phyloP scores from a whole-genome alignment of 2,329 filamentous ascomycete genomes.

The Colletotrichum filicis region DNA sequence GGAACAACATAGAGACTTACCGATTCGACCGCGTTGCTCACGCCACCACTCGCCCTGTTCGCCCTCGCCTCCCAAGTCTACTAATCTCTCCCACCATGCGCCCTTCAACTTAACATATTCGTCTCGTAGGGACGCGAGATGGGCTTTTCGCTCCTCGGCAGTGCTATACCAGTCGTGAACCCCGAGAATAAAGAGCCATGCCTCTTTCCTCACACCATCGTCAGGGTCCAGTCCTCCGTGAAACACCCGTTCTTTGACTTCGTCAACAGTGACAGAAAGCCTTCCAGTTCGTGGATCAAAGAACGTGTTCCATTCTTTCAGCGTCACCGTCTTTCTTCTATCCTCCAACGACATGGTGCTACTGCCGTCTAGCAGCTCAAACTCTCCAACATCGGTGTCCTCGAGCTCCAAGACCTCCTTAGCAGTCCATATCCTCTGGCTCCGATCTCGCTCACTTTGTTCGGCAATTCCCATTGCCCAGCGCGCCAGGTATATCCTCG shows the following conservation, averaged over 20 bases:
- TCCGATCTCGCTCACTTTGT: conserved; percentile 89
- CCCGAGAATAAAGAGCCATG: conserved; percentile 93
- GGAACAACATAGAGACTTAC: conserved; percentile 63
- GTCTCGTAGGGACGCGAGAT: conserved; percentile 87
- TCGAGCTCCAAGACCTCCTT: conserved; percentile 93
- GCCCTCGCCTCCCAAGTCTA: conserved; percentile 81
- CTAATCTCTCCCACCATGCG: conserved; percentile 93
- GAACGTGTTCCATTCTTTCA: conserved; percentile 91
- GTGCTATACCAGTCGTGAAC: conserved; percentile 96
- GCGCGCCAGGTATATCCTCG: conserved; percentile 89
- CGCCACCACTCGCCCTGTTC: conserved; percentile 96
- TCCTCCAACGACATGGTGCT: conserved; percentile 80
- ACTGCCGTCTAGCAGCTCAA: conserved; percentile 89
- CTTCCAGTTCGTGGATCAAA: conserved; percentile 82
- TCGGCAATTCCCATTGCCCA: conserved; percentile 99
- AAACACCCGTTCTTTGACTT: conserved; percentile 97
- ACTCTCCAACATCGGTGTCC: conserved; percentile 93
- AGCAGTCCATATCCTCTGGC: conserved; percentile 91
- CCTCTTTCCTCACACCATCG: conserved; percentile 94
- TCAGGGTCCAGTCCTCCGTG: conserved; percentile 91
- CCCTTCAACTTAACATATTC: conserved; percentile 95
- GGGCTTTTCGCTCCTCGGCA: conserved; percentile 82
- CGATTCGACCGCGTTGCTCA: conserved; percentile 92
- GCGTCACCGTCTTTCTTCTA: conserved; percentile 78
- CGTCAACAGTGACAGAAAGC: conserved; percentile 83